These are phyloP conservation scores for Platanthera guangdongensis DNA, from an alignment of 106 monocot genomes.

Conservation along the genomic window DNA sequence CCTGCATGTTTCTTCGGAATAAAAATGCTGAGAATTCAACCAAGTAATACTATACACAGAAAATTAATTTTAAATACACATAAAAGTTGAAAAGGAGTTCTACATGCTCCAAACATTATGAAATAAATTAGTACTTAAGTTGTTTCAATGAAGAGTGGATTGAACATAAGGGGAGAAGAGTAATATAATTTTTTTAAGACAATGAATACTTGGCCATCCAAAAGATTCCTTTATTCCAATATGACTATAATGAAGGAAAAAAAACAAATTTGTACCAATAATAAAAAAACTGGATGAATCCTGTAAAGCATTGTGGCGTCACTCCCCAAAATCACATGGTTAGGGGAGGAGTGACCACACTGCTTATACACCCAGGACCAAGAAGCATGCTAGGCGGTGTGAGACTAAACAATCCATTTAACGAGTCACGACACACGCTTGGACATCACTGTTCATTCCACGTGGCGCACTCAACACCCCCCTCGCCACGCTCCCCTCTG, in stretches of 20 bases:
- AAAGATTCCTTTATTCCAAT: neutral
- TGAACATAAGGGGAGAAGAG: neutral
- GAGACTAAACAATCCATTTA: too few species aligned
- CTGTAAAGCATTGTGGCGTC: too few species aligned
- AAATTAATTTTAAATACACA: neutral
- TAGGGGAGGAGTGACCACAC: too few species aligned
- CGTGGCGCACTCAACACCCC: too few species aligned
- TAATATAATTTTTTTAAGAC: neutral
- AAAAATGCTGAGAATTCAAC: constrained; percentile 64
- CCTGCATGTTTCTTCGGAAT: constrained; percentile 68
- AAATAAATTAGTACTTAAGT: neutral
- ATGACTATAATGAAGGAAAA: neutral
- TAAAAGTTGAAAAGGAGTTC: neutral
- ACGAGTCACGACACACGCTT: too few species aligned
- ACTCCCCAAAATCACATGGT: too few species aligned
- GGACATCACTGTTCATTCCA: too few species aligned
- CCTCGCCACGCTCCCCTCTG: too few species aligned
- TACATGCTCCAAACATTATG: neutral
- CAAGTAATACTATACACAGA: neutral
- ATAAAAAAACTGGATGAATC: neutral
- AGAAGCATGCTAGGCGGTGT: too few species aligned
- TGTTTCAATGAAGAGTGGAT: neutral
- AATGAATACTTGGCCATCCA: neutral
- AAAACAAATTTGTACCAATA: neutral
- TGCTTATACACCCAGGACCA: too few species aligned